phyloP scores from a whole-genome alignment of 805 yeast genomes.

The Yarrowia keelungensis region DNA sequence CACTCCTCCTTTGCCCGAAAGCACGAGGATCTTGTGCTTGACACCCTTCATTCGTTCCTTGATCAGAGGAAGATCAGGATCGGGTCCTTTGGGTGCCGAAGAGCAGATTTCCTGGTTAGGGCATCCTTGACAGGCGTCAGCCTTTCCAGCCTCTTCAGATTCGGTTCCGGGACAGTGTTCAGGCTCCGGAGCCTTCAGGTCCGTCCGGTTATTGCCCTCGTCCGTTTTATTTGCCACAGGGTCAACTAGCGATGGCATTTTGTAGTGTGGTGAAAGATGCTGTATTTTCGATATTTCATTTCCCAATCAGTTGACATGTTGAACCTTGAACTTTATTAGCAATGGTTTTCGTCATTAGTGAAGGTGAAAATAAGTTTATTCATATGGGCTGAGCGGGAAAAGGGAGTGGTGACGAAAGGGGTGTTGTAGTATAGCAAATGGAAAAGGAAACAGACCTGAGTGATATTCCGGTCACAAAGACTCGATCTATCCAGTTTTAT shows the following conservation, averaged over 20 bases:
- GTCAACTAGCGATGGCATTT: slow-evolving; percentile 35
- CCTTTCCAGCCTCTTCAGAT: slow-evolving; percentile 89
- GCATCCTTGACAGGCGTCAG: slow-evolving; percentile 93
- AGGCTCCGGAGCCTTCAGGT: slow-evolving; percentile 72
- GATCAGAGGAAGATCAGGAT: slow-evolving; percentile 85
- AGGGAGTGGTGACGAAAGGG: too few species aligned
- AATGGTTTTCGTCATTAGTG: slow-evolving; percentile 11
- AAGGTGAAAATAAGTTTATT: too few species aligned
- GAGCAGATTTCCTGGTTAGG: slow-evolving; percentile 92
- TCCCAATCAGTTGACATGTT: background rate
- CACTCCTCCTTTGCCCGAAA: slow-evolving; percentile 82
- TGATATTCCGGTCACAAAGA: too few species aligned
- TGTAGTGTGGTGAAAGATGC: background rate
- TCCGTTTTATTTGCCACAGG: slow-evolving; percentile 31
- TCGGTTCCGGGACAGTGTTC: slow-evolving; percentile 99
- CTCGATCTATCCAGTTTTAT: too few species aligned
- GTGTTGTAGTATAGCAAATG: too few species aligned
- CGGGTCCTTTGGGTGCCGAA: slow-evolving; percentile 85
- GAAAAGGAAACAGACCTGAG: too few species aligned
- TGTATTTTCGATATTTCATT: too few species aligned
- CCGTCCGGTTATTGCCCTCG: slow-evolving; percentile 15
- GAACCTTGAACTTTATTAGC: slow-evolving; percentile 21
- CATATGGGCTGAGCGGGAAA: too few species aligned
- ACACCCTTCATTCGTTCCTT: slow-evolving; percentile 67
- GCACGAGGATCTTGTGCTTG: slow-evolving; percentile 78